phyloP scores from a whole-genome alignment of 257 asterid genomes.

The Sherardia arvensis region DNA sequence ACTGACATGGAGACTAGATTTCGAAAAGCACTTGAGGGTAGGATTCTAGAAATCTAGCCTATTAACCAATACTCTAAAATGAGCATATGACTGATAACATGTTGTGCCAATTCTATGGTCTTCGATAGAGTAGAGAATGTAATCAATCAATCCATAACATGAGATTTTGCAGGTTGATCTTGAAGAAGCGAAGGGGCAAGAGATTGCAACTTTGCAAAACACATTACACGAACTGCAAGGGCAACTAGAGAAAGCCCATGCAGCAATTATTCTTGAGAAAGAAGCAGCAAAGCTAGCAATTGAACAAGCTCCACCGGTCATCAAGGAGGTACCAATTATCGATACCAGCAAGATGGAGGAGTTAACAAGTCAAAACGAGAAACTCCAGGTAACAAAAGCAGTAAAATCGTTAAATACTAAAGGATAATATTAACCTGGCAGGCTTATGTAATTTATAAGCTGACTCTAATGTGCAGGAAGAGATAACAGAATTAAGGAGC shows the following conservation, averaged over 20 bases:
- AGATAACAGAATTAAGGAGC: slow-evolving; percentile 50
- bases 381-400: slow-evolving; percentile 55
- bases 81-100: neutral
- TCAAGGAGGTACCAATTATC: slow-evolving; percentile 76
- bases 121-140: neutral
- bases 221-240: slow-evolving; percentile 55
- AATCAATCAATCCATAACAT: slow-evolving; percentile 2
- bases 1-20: slow-evolving; percentile 80
- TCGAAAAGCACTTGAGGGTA: slow-evolving; percentile 87
- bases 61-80: neutral
- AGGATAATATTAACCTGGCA: neutral
- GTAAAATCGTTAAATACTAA: neutral
- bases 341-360: slow-evolving; percentile 72
- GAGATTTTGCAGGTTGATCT: slow-evolving; percentile 53
- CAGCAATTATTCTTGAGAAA: slow-evolving; percentile 56
- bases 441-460: neutral
- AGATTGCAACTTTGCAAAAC: slow-evolving; percentile 55
- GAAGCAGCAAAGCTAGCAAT: slow-evolving; percentile 83
- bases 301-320: slow-evolving; percentile 88
- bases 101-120: neutral
- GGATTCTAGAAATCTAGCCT: slow-evolving; percentile 10
- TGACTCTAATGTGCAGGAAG: slow-evolving; percentile 41
- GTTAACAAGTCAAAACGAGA: slow-evolving; percentile 57
- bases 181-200: slow-evolving; percentile 90
- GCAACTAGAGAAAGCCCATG: slow-evolving; percentile 64